phyloP scores from a whole-genome alignment of 345 rosid genomes.

The Syzygium jambos region DNA sequence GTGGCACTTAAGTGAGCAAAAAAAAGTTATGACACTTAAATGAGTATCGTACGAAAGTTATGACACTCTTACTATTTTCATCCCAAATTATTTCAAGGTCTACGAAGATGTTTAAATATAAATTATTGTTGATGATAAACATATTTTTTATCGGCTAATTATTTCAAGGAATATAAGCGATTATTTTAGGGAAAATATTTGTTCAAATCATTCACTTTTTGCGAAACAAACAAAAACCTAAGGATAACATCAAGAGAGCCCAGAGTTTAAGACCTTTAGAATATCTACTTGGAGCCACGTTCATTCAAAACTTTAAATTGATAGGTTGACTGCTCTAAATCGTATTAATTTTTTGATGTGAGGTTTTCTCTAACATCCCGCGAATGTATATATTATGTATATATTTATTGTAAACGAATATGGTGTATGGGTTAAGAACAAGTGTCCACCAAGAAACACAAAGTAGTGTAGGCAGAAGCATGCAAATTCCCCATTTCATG shows the following conservation, averaged over 20 bases:
- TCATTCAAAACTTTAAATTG: background rate
- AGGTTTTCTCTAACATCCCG: background rate
- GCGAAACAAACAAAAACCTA: background rate
- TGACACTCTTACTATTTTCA: no score
- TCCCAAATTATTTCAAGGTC: no score
- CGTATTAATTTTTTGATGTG: background rate
- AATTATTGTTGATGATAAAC: background rate
- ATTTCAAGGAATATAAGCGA: background rate
- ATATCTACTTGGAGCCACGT: background rate
- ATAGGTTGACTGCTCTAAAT: background rate
- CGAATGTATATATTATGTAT: background rate
- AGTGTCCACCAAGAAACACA: background rate
- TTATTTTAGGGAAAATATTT: background rate
- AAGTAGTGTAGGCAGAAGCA: background rate
- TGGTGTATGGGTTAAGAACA: background rate
- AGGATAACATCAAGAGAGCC: background rate
- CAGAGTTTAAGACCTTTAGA: background rate
- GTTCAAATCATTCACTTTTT: background rate
- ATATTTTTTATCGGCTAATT: background rate
- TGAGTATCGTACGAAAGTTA: no score
- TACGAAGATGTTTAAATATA: background rate
- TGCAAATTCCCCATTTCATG: background rate
- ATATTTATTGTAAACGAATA: background rate
- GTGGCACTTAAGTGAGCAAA: no score
- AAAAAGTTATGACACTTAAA: no score